phyloP scores from a whole-genome alignment of 192 early-diverging fungal species.

The Coemansia sp. region DNA sequence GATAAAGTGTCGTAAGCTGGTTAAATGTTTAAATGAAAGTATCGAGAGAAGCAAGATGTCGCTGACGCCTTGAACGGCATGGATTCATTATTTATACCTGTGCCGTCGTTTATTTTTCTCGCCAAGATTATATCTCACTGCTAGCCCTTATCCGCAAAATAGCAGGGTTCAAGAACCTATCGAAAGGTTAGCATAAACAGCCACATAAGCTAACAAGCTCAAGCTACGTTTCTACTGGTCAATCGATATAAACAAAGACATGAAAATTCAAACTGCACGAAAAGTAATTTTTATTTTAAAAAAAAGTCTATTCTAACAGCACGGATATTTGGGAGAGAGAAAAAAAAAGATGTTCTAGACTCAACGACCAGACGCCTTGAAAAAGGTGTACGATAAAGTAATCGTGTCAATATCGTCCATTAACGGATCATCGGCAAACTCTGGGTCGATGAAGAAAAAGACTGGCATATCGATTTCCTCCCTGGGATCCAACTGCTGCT shows the following conservation, averaged over 20 bases:
- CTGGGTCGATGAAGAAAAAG: slow-evolving; percentile 99
- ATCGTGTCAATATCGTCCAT: slow-evolving; percentile 95
- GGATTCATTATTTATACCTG: not conserved
- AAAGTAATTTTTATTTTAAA: not conserved
- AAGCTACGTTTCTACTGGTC: not conserved
- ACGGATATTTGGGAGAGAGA: not conserved
- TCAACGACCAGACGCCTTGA: slow-evolving; percentile 63
- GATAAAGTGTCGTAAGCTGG: not conserved
- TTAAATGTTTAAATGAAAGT: not conserved
- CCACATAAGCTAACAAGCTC: slow-evolving; percentile 1
- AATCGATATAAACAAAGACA: not conserved
- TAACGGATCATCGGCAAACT: slow-evolving; percentile 90
- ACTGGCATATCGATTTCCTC: slow-evolving; percentile 97
- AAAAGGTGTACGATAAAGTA: slow-evolving; percentile 94
- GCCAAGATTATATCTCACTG: not conserved
- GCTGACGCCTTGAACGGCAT: not conserved
- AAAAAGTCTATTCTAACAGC: not conserved
- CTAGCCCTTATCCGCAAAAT: slow-evolving; percentile 2
- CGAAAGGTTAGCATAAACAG: not conserved
- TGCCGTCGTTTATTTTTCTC: not conserved
- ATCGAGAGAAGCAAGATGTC: not conserved
- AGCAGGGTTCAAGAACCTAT: not conserved
- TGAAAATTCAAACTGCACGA: not conserved
- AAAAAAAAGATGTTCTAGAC: not conserved
- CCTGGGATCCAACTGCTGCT: slow-evolving; percentile 85